Conservation (phyloP, 1,139 yeast species). For the Kurtzmaniella quercitrusa region DNA sequence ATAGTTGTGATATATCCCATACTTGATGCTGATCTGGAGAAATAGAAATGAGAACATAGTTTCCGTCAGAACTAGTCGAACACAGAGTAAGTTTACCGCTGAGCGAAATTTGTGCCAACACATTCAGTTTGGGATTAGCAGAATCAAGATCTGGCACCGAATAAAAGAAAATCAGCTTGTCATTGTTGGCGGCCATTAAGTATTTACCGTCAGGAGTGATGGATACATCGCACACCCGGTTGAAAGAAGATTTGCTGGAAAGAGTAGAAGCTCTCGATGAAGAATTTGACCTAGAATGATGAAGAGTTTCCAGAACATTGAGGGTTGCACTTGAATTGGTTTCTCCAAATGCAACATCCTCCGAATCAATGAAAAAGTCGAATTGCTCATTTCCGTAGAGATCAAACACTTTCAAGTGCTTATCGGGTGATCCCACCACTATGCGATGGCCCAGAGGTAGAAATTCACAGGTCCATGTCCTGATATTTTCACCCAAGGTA, state of each 20-base stretch:
- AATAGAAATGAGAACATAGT: slow-evolving; percentile 57
- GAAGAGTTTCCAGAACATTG: slow-evolving; percentile 13
- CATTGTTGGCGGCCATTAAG: slow-evolving; percentile 61
- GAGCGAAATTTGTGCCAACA: slow-evolving; percentile 30
- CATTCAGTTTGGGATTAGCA: slow-evolving; percentile 30
- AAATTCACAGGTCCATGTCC: slow-evolving; percentile 72
- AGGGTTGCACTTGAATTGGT: slow-evolving; percentile 8
- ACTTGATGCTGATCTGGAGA: slow-evolving; percentile 78
- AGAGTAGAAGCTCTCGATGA: not conserved
- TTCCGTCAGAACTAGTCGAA: slow-evolving; percentile 35
- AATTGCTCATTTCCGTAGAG: slow-evolving; percentile 38
- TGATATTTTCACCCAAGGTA: slow-evolving; percentile 36
- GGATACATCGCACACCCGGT: slow-evolving; percentile 61
- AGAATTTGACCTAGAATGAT: not conserved
- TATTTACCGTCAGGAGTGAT: slow-evolving; percentile 61
- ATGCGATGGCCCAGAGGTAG: slow-evolving; percentile 50
- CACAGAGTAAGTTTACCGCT: slow-evolving; percentile 40
- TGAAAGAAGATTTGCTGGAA: slow-evolving; percentile 16
- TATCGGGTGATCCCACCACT: slow-evolving; percentile 76
- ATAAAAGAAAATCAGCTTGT: slow-evolving; percentile 53
- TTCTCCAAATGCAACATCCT: slow-evolving; percentile 27
- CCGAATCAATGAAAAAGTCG: slow-evolving; percentile 41
- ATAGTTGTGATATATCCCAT: slow-evolving; percentile 52
- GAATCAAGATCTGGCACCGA: slow-evolving; percentile 34
- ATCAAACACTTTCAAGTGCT: slow-evolving; percentile 61